Percentiles rank a stretch among this genome's conserved stretches.
phyloP scores from a whole-genome alignment of 495 filamentous ascomycete species.

The Amniculicola lignicola region DNA sequence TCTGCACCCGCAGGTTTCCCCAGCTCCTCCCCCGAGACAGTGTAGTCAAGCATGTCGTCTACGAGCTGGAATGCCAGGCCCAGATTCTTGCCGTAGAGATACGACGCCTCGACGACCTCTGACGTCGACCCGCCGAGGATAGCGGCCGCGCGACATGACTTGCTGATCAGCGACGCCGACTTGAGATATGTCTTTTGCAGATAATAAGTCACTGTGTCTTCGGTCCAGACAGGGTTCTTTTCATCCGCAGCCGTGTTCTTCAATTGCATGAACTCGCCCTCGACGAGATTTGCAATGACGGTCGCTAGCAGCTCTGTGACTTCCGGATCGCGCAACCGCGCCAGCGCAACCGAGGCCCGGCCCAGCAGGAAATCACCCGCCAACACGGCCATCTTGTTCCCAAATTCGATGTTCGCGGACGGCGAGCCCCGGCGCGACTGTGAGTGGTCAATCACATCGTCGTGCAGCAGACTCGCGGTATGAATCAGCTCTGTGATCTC shows the following conservation, averaged over 20 bases:
- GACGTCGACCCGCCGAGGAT: conserved; percentile 74
- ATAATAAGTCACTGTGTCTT: conserved; percentile 87
- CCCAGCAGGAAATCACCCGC: conserved; percentile 94
- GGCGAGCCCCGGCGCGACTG: conserved; percentile 74
- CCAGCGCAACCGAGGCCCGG: conserved; percentile 87
- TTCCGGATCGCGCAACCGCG: conserved; percentile 84
- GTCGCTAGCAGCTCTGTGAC: conserved; percentile 92
- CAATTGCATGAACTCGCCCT: conserved; percentile 99
- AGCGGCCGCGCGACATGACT: conserved; percentile 87
- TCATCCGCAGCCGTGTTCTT: conserved; percentile 93
- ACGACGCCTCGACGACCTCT: conserved; percentile 84
- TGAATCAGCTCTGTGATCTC: conserved; percentile 97
- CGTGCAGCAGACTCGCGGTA: conserved; percentile 92
- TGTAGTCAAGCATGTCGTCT: conserved; percentile 97
- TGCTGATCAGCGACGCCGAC: conserved; percentile 90
- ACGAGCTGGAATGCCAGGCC: conserved; percentile 97
- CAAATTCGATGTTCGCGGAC: conserved; percentile 88
- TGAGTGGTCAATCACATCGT: conserved; percentile 96
- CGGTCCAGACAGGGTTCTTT: conserved; percentile 71
- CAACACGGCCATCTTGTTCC: conserved; percentile 98
- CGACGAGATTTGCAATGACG: conserved; percentile 94
- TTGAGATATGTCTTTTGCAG: conserved; percentile 99
- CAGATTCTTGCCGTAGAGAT: conserved; percentile 85
- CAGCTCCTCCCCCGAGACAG: conserved; percentile 73
- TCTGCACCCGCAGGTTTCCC: conserved; percentile 96